Conservation (phyloP, 2,329 filamentous ascomycete genomes). For the Colletotrichum tabaci region DNA sequence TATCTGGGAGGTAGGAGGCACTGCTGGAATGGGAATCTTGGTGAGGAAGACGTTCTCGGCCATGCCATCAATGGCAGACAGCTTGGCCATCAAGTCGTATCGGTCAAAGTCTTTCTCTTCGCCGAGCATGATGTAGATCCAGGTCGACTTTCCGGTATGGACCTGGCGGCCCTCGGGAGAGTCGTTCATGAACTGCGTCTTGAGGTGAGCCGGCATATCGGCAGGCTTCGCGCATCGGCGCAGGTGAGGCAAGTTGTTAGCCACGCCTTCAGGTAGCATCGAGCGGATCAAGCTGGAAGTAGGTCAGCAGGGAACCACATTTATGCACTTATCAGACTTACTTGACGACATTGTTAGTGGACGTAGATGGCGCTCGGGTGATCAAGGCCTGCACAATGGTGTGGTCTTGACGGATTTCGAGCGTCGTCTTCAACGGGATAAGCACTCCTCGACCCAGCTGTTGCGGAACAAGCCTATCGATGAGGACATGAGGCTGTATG, state of each 20-base stretch:
- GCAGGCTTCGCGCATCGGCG: conserved; percentile 81
- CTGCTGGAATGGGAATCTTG: conserved; percentile 77
- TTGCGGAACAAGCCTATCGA: conserved; percentile 53
- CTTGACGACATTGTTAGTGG: conserved; percentile 81
- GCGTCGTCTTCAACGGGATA: conserved; percentile 75
- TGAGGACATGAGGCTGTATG: conserved; percentile 48
- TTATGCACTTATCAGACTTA: conserved; percentile 58
- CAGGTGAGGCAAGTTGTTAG: conserved; percentile 78
- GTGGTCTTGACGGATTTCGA: conserved; percentile 74
- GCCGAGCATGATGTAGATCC: conserved; percentile 72
- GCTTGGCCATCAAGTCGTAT: conserved; percentile 64
- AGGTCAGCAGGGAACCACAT: conserved; percentile 48
- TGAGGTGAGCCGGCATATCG: conserved; percentile 77
- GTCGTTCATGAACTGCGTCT: conserved; percentile 73
- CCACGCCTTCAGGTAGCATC: conserved; percentile 71
- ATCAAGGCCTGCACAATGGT: conserved; percentile 76
- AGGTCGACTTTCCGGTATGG: conserved; percentile 72
- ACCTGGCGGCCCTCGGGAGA: conserved; percentile 68
- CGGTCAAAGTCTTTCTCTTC: conserved; percentile 66
- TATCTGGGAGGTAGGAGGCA: conserved; percentile 81
- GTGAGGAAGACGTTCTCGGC: conserved; percentile 70
- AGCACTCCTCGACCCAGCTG: conserved; percentile 64
- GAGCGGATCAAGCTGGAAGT: conserved; percentile 58
- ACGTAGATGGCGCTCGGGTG: conserved; percentile 79
- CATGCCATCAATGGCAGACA: conserved; percentile 66